Conservation (phyloP, 1,284 basidiomycete species). For the Filobasidium uniguttulatum region DNA sequence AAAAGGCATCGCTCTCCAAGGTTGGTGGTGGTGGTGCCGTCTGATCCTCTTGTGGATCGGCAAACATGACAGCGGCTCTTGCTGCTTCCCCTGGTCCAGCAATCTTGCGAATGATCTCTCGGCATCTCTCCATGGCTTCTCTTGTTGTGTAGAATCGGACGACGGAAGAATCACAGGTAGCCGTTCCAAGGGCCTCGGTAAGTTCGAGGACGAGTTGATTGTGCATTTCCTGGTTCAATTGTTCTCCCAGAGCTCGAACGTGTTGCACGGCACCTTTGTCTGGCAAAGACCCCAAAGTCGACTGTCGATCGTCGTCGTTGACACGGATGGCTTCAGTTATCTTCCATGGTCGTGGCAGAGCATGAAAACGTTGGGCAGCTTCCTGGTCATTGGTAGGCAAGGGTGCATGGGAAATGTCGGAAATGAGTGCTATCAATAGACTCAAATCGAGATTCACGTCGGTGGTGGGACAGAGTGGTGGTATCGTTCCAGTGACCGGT, state of each 20-base stretch:
- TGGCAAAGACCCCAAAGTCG: too few relatives aligned
- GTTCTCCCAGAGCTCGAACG: constrained; percentile 49
- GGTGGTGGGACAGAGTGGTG: constrained; percentile 42
- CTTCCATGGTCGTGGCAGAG: constrained; percentile 44
- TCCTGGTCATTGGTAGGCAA: constrained; percentile 45
- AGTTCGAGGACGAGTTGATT: constrained; percentile 49
- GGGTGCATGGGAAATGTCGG: constrained; percentile 61
- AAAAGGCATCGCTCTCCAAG: constrained; percentile 25
- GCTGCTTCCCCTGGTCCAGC: constrained; percentile 9
- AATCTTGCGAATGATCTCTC: constrained; percentile 11
- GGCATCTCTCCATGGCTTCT: constrained; percentile 44
- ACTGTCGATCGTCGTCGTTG: neutral
- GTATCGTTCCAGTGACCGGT: neutral
- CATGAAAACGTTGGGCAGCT: constrained; percentile 47
- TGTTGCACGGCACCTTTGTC: constrained; percentile 40
- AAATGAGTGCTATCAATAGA: constrained; percentile 63
- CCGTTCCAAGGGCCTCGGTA: constrained; percentile 3
- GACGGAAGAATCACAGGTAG: neutral
- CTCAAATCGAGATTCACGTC: constrained; percentile 67
- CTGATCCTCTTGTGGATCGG: neutral
- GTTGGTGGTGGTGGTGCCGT: neutral
- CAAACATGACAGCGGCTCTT: constrained; percentile 6
- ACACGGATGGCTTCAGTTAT: neutral
- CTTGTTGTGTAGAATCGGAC: constrained; percentile 63
- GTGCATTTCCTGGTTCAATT: constrained; percentile 57